Evolutionary conservation across 495 filamentous ascomycete species (phyloP), one percentile per base, ranked within the genome.

Genomic region (Mytilinidion resinicola): DNA sequence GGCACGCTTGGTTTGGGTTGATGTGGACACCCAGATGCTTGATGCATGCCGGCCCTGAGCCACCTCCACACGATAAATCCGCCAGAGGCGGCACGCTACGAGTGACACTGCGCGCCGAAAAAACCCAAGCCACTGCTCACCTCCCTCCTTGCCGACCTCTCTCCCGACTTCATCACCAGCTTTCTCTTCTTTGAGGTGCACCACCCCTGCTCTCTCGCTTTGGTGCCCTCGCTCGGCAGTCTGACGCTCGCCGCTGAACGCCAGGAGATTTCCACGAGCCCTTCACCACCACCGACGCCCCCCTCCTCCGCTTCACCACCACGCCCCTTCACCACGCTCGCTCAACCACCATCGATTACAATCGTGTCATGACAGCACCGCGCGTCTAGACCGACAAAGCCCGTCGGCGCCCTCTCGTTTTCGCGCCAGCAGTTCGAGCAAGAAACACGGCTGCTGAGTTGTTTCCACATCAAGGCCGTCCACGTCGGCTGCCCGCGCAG

Each of bases 51-150:
- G 6, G 46, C 17, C 46, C 14, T 49, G 46, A 49, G 46, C 46
- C 46, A 49, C 46, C 46, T 49, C 46, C 46, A 49, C 46, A 49
- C 46, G 15, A 49, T 49, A 49, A 49, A 49, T 49, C 46, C 46
- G 46, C 46, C 46, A 49, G 46, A 25, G 33, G 46, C 39, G 39
- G 33, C 46, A 25, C 9, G 46, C 21, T 42, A 30, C 25, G 25
- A 30, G 17, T 49, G 15, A 25, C 46, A 30, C 33, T 49, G 46
- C 46, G 46, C 46, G 46, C 46, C 15, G 19, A 1, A 49, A 49
- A 42, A 14, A 14, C 46, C 46, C 21, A 49, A 19, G 15, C 46
- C 21, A 12, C 17, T 30, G 19, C 46, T 49, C 17, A 20, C 21
- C 15, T 10, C 15, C 44, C 19, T 20, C 14, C 6, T 3, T 20